Percentiles rank a stretch among this genome's conserved stretches.
These are phyloP conservation scores for Coniosporium apollinis DNA, from an alignment of 495 filamentous ascomycete species.

Conservation along the genomic window DNA sequence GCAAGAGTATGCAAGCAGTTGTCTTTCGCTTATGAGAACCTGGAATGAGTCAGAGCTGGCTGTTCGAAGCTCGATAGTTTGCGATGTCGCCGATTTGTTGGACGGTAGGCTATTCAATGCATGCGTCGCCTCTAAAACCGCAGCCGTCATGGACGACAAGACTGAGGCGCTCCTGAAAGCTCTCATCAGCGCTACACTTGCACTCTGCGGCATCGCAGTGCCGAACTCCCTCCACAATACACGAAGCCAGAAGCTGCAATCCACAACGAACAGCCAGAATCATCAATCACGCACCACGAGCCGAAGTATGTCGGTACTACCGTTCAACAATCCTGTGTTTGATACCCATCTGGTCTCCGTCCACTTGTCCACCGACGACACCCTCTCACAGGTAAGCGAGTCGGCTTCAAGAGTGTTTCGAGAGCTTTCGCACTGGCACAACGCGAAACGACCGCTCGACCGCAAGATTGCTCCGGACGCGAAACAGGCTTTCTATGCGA, in stretches of 20 bases:
- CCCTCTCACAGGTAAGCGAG: constrained; percentile 5
- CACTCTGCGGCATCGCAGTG: too few species aligned
- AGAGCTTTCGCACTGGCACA: constrained; percentile 52
- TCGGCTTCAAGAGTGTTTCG: constrained; percentile 28
- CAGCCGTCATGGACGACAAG: too few species aligned
- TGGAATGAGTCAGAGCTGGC: too few species aligned
- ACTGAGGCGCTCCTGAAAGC: too few species aligned
- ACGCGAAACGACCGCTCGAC: constrained; percentile 33
- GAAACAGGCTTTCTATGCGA: constrained; percentile 17
- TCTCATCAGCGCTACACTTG: too few species aligned
- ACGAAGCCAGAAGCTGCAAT: too few species aligned
- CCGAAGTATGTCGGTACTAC: constrained; percentile 28
- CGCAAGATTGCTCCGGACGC: constrained; percentile 9
- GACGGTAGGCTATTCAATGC: constrained; percentile 43
- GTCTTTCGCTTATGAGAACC: too few species aligned
- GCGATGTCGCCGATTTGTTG: constrained; percentile 43
- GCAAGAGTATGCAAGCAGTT: constrained; percentile 8
- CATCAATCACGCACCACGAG: too few species aligned
- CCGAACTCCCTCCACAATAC: too few species aligned
- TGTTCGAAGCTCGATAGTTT: too few species aligned
- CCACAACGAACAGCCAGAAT: too few species aligned
- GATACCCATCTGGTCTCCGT: constrained; percentile 40
- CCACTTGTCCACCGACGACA: constrained; percentile 25
- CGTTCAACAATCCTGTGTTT: constrained; percentile 42
- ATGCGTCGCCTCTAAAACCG: too few species aligned